These are phyloP conservation scores for Novymonas esmeraldas DNA, from an alignment of 208 protist species.

Conservation along the genomic window DNA sequence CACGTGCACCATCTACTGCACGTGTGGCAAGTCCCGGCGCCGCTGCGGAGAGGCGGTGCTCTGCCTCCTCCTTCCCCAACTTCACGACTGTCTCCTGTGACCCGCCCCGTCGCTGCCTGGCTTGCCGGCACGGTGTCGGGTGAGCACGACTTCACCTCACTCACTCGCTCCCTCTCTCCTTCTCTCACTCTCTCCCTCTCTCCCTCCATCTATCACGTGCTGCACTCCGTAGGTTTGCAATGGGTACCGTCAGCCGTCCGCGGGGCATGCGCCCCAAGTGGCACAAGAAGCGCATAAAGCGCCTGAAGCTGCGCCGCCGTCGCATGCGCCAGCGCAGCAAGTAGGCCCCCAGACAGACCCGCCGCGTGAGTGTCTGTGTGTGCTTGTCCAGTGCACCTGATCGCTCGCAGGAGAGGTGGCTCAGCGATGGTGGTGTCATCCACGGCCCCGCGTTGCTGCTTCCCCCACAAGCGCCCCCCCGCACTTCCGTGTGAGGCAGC, in stretches of 20 bases:
- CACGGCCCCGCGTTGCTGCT: too few species aligned
- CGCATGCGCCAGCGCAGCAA: conserved; percentile 91
- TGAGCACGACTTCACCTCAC: conserved; percentile 55
- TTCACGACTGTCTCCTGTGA: background rate
- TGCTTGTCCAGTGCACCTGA: too few species aligned
- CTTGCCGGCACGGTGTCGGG: too few species aligned
- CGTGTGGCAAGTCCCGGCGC: too few species aligned
- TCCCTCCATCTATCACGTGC: background rate
- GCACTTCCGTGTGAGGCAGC: too few species aligned
- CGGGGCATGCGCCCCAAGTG: conserved; percentile 92
- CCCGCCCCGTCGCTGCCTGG: too few species aligned
- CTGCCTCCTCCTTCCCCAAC: background rate
- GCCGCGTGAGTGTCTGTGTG: too few species aligned
- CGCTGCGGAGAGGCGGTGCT: background rate
- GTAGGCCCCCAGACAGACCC: conserved; percentile 38
- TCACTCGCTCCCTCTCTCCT: background rate
- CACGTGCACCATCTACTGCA: too few species aligned
- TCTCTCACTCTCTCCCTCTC: too few species aligned
- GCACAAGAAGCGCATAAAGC: conserved; percentile 94
- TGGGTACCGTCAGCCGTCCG: conserved; percentile 87
- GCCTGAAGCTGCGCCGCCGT: conserved; percentile 85
- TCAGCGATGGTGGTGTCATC: too few species aligned
- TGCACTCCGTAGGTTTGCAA: conserved; percentile 15
- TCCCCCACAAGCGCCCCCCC: too few species aligned
- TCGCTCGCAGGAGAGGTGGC: too few species aligned